These are phyloP conservation scores for Sambucus nigra DNA, from an alignment of 129 eudicot genomes.

Conservation along the genomic window DNA sequence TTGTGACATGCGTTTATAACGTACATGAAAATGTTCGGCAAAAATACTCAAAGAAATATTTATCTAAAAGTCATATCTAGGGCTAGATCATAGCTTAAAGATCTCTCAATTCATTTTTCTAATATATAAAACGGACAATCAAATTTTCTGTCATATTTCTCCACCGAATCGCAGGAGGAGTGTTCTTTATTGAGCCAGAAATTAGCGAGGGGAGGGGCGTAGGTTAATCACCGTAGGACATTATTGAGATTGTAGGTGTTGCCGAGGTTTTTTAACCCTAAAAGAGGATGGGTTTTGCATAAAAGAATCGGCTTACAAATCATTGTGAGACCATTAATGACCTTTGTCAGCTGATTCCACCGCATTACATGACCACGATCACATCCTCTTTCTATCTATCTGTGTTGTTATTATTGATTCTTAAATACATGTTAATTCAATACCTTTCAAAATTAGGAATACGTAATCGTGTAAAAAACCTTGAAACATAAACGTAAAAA, in stretches of 20 bases:
- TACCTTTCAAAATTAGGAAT: no score
- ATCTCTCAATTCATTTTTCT: conserved; percentile 70
- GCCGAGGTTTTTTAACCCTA: conserved; percentile 87
- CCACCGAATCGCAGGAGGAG: conserved; percentile 47
- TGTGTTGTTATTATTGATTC: no score
- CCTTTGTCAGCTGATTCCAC: conserved; percentile 44
- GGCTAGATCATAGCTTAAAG: conserved; percentile 43
- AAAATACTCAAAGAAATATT: conserved; percentile 50
- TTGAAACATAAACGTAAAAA: no score
- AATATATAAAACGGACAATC: conserved; percentile 89
- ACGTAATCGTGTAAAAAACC: no score
- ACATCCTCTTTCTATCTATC: conserved; percentile 28
- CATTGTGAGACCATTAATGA: conserved; percentile 74
- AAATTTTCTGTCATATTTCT: conserved; percentile 51
- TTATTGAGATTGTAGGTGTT: conserved; percentile 87
- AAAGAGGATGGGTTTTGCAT: conserved; percentile 58
- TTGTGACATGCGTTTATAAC: conserved; percentile 91
- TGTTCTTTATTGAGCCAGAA: conserved; percentile 67
- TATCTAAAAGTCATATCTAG: conserved; percentile 61
- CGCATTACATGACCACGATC: conserved; percentile 53
- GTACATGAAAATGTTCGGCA: conserved; percentile 64
- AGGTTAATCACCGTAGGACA: conserved; percentile 94
- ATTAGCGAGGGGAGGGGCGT: conserved; percentile 95
- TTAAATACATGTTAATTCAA: no score
- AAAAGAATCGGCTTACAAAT: conserved; percentile 62